A percentile compares a stretch with the other conserved stretches of the same genome.
Evolutionary conservation across 306 rosid genomes (phyloP).

Genomic region (Ochetophila trinervis): DNA sequence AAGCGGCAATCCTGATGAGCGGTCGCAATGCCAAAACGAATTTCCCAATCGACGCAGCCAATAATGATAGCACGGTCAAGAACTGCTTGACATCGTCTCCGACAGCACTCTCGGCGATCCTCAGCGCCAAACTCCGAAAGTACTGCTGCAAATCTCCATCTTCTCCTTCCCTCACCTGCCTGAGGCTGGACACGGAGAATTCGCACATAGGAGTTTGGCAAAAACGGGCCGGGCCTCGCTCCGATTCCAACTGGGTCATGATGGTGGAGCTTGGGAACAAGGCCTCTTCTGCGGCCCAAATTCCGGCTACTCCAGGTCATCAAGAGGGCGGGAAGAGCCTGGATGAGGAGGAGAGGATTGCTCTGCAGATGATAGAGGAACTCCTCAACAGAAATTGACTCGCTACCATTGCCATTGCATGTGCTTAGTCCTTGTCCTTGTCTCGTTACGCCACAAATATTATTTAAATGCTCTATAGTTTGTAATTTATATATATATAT

Average conservation of each 20-base stretch:
- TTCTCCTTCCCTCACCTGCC: conserved; percentile 74
- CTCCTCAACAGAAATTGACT: conserved; percentile 48
- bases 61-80: conserved; percentile 14
- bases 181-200: conserved; percentile 76
- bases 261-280: conserved; percentile 60
- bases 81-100: conserved; percentile 18
- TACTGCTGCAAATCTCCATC: conserved; percentile 64
- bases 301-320: background rate
- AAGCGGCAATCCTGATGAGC: conserved; percentile 77
- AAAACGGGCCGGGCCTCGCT: conserved; percentile 50
- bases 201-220: conserved; percentile 87
- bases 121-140: conserved; percentile 63
- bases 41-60: conserved; percentile 42
- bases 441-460: too few species aligned
- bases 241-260: conserved; percentile 78
- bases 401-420: too few species aligned
- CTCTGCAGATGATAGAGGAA: conserved; percentile 82
- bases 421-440: too few species aligned
- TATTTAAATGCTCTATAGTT: too few species aligned
- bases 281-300: too few species aligned
- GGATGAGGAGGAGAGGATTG: conserved; percentile 55
- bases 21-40: conserved; percentile 83
- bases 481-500: too few species aligned
- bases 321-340: background rate
- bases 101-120: conserved; percentile 45